Evolutionary conservation across 306 rosid species (phyloP), one percentile per base, ranked within the genome.

Genomic region (Vigna radiata): DNA sequence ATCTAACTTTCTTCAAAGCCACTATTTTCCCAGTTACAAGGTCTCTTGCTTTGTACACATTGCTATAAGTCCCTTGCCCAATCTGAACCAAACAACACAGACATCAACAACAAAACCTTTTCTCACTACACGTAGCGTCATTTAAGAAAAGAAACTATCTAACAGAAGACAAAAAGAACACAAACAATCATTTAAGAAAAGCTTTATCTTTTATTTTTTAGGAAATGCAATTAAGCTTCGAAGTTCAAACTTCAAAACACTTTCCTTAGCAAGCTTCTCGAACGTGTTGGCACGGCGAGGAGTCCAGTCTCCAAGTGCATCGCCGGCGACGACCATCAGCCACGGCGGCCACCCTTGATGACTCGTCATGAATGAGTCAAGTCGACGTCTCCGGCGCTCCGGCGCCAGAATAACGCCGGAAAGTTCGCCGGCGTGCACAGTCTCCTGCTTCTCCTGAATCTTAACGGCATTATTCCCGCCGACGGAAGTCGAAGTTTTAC

Each of bases 11-110:
- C 91, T 93, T 93, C 79, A 93, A 74, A 47, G 98, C 98, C 76
- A 93, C 98, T 54, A 90, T 87, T 73, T 93, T 90, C 18, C 93
- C 97, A 21, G 83, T 88, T 16, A 86, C 63, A 62, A 93, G 87
- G 86, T 93, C 97, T 13, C 84, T 87, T 5, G 97, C 97, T 85
- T 93, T 93, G 72, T 93, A 93, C 72, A 93, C 97, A 86, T 93
- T 93, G 89, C 97, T 93, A 72, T 93, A 93, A 75, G 97, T 93
- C 68, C 97, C 97, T 72, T 93, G 97, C 84, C 97, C 97, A 70
- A 93, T 90, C 97, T 93, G 86, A 52, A 84, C 16, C 68, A 49
- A 44, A 62, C 46, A 29, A 21, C 47, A 70, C 62, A 14, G 11
- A n/a, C 14, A 25, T 19, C 50, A 64, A 18, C 4, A 58, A 13